Evolutionary conservation across 495 filamentous ascomycete species (phyloP).

Genomic region (Baudoinia panamericana): DNA sequence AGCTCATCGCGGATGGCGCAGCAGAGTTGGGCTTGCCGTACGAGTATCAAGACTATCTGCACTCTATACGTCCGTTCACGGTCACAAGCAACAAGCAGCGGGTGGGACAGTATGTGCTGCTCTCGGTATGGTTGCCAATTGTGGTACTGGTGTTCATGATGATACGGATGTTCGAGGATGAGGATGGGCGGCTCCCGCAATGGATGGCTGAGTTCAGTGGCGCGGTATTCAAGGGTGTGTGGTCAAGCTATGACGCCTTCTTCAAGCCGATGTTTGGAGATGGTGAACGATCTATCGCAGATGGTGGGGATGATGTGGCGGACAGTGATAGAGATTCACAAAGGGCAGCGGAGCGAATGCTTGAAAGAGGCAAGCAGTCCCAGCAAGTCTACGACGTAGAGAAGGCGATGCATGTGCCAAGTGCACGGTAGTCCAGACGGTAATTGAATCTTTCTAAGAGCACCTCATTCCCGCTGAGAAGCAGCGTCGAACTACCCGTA

Average conservation of each 20-base stretch:
- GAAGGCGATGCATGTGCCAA: too few species aligned
- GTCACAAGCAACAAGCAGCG: slow-evolving; percentile 53
- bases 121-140: slow-evolving; percentile 46
- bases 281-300: slow-evolving; percentile 60
- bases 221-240: slow-evolving; percentile 43
- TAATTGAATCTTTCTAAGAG: too few species aligned
- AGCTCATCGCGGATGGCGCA: slow-evolving; percentile 62
- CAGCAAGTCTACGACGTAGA: too few species aligned
- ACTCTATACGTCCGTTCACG: slow-evolving; percentile 50
- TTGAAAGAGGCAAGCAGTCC: too few species aligned
- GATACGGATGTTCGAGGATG: slow-evolving; percentile 38
- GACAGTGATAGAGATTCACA: slow-evolving; percentile 1
- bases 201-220: slow-evolving; percentile 47
- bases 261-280: slow-evolving; percentile 66
- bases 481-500: too few species aligned
- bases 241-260: slow-evolving; percentile 60
- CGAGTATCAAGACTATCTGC: slow-evolving; percentile 60
- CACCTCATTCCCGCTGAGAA: too few species aligned
- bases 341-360: not conserved
- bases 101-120: slow-evolving; percentile 49
- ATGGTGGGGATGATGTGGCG: slow-evolving; percentile 13
- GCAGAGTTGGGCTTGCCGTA: slow-evolving; percentile 60
- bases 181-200: slow-evolving; percentile 48
- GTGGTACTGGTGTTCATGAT: slow-evolving; percentile 40
- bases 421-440: too few species aligned